Evolutionary conservation across 1,284 basidiomycete genomes (phyloP).

Genomic region (Papiliotrema fonsecae): DNA sequence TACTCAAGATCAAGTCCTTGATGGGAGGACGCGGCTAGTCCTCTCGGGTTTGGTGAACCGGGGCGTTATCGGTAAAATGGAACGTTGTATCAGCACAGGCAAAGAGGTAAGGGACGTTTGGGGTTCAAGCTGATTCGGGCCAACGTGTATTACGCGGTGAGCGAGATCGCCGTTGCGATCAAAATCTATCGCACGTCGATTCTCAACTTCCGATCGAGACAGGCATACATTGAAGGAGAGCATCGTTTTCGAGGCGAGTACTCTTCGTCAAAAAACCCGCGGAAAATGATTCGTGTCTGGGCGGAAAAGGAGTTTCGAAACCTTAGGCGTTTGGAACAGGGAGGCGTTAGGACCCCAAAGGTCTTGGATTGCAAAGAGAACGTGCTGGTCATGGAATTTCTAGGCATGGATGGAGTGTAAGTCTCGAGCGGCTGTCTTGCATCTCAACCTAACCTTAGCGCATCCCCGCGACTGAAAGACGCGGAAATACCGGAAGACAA

Average conservation of each 20-base stretch:
- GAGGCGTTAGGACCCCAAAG: conserved; percentile 79
- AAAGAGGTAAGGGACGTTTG: conserved; percentile 66
- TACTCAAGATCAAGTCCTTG: conserved; percentile 89
- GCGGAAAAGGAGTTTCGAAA: conserved; percentile 99
- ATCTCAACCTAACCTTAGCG: conserved; percentile 52
- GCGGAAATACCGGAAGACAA: conserved; percentile 54
- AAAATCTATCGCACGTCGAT: conserved; percentile 99
- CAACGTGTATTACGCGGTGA: conserved; percentile 82
- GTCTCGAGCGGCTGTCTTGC: conserved; percentile 4
- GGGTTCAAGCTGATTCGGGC: conserved; percentile 55
- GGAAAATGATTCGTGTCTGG: conserved; percentile 99
- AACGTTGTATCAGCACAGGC: conserved; percentile 89
- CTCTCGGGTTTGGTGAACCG: conserved; percentile 90
- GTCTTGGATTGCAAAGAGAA: conserved; percentile 94
- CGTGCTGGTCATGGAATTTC: conserved; percentile 92
- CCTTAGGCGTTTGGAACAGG: conserved; percentile 72
- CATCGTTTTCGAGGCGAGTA: conserved; percentile 92
- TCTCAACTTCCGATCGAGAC: conserved; percentile 92
- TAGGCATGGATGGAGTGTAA: conserved; percentile 63
- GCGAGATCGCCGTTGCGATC: conserved; percentile 64
- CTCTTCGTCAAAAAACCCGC: conserved; percentile 76
- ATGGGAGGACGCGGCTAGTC: conserved; percentile 82
- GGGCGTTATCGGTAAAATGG: conserved; percentile 76
- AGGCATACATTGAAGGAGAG: conserved; percentile 86
- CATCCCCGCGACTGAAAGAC: conserved; percentile 86